Evolutionary conservation across 2,329 filamentous ascomycete species (phyloP), one percentile per base, ranked within the genome.

Genomic region (Rhynchosporium graminicola): DNA sequence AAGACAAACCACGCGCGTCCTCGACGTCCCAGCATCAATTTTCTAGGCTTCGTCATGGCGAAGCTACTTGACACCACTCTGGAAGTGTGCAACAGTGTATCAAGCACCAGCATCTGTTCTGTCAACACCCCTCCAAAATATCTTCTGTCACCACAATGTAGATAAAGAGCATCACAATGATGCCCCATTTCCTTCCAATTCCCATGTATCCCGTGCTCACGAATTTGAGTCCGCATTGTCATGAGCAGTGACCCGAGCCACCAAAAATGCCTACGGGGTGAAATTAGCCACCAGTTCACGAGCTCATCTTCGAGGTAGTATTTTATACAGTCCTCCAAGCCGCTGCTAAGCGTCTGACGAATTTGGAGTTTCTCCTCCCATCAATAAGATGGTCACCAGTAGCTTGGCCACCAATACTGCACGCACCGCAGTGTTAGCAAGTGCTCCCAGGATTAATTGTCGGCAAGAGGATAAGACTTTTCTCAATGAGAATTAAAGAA

Each of bases 151-250:
- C 15, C 20, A n/a, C 51, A 54, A 3, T 33, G 51, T 33, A 33
- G 51, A 26, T 12, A 42, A n/a, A 13, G 26, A 42, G 40, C 51
- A 38, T 33, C 51, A 36, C 51, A 54, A 36, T 12, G 40, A n/a
- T 42, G 38, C 8, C 40, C 51, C 33, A 54, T 54, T n/a, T 28
- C 36, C n/a, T n/a, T 20, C 51, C 51, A 54, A 42, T 42, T 12
- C 33, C 2, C 33, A 36, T 10, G 33, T 3, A 40, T 54, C n/a
- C 10, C n/a, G 28, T 52, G 31, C 7, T 33, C n/a, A 6, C n/a
- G 15, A 38, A 52, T 52, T 20, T n/a, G 36, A 15, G 20, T 36
- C 50, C 33, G 33, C 15, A 52, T 2, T 33, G 4, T 20, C 20
- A 20, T 20, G 1, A 20, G 20, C 20, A 20, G 20, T 20, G 20